These are phyloP conservation scores for Prunus davidiana DNA, from an alignment of 306 rosid species.

Conservation along the genomic window DNA sequence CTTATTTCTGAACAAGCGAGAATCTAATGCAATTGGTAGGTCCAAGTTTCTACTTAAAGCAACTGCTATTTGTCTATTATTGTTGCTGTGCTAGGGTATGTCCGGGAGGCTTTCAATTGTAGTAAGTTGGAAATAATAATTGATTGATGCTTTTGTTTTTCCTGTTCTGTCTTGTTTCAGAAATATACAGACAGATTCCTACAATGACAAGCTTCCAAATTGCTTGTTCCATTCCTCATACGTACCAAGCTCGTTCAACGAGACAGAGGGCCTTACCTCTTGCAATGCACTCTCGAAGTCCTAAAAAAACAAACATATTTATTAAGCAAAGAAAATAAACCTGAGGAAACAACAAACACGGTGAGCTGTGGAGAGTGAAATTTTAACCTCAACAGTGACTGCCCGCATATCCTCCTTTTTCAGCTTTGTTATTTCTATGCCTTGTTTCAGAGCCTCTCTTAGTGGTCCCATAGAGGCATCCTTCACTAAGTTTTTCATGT, in stretches of 20 bases:
- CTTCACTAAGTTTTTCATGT: conserved; percentile 91
- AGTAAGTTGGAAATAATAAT: too few relatives aligned
- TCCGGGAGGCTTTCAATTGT: too few relatives aligned
- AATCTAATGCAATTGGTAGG: conserved; percentile 15
- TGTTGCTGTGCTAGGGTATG: background rate
- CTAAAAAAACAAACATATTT: conserved; percentile 23
- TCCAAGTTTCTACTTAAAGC: background rate
- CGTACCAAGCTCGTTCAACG: conserved; percentile 57
- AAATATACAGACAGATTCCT: conserved; percentile 12
- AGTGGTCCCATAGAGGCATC: conserved; percentile 98
- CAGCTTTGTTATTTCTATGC: conserved; percentile 62
- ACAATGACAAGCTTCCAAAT: conserved; percentile 64
- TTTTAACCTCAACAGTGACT: conserved; percentile 66
- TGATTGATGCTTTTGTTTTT: background rate
- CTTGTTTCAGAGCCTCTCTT: conserved; percentile 77
- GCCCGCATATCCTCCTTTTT: conserved; percentile 78
- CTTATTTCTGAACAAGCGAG: background rate
- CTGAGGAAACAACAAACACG: background rate
- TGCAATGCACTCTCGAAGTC: conserved; percentile 69
- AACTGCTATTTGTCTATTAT: background rate
- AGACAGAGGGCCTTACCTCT: conserved; percentile 91
- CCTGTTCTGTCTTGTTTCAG: background rate
- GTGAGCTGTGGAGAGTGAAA: background rate
- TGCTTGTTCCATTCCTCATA: conserved; percentile 83
- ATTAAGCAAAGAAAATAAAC: background rate